These are phyloP conservation scores for Exophiala sideris DNA, from an alignment of 2,329 filamentous ascomycete species.

Conservation along the genomic window DNA sequence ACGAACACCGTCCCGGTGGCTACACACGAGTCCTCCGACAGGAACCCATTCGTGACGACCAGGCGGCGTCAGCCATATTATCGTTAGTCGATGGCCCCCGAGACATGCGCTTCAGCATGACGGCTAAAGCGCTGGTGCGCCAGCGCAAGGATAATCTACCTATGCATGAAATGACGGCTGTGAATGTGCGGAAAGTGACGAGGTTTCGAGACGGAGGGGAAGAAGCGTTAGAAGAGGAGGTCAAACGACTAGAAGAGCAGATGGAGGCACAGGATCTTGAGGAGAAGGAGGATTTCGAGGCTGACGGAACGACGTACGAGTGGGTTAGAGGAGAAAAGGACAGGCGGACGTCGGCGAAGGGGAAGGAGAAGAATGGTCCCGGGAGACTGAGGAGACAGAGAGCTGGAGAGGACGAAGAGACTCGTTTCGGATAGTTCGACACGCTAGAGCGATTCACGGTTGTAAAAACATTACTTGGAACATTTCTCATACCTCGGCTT, in stretches of 20 bases:
- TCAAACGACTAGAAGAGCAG: slow-evolving; percentile 42
- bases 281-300: slow-evolving; percentile 32
- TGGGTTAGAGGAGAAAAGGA: slow-evolving; percentile 29
- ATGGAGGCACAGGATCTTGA: slow-evolving; percentile 55
- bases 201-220: slow-evolving; percentile 66
- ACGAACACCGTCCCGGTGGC: slow-evolving; percentile 74
- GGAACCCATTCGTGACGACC: slow-evolving; percentile 82
- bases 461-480: too few relatives aligned
- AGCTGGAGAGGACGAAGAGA: slow-evolving; percentile 21
- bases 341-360: slow-evolving; percentile 22
- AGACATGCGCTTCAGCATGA: slow-evolving; percentile 93
- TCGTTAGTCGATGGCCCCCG: slow-evolving; percentile 92
- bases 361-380: slow-evolving; percentile 27
- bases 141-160: slow-evolving; percentile 50
- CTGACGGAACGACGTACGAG: slow-evolving; percentile 26
- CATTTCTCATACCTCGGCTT: too few relatives aligned
- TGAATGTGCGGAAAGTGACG: slow-evolving; percentile 82
- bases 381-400: slow-evolving; percentile 23
- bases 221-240: slow-evolving; percentile 62
- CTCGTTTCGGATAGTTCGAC: neutral
- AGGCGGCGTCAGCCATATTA: slow-evolving; percentile 84
- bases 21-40: slow-evolving; percentile 94
- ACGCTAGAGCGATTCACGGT: neutral
- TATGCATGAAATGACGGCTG: slow-evolving; percentile 67
- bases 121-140: slow-evolving; percentile 75